Evolutionary conservation across 176 grass and related monocot genomes (phyloP).

Genomic region (Aegilops tauschii): DNA sequence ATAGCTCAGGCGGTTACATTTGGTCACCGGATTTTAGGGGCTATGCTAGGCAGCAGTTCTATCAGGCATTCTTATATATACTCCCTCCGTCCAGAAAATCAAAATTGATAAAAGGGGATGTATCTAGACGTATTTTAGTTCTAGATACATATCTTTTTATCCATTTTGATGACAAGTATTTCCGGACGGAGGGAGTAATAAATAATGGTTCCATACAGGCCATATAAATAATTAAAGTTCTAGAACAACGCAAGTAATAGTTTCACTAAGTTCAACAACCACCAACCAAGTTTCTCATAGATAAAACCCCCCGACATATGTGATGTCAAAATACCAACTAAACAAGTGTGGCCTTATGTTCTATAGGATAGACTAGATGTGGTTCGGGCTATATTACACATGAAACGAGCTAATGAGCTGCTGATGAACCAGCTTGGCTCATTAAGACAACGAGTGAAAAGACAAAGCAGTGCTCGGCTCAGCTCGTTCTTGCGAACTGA

Average conservation of each 20-base stretch:
- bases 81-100: too few relatives aligned
- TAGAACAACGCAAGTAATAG: background rate
- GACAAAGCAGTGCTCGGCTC: too few relatives aligned
- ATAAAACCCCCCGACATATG: background rate
- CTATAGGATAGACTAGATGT: background rate
- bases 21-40: too few relatives aligned
- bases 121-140: too few relatives aligned
- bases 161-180: too few relatives aligned
- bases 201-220: background rate
- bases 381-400: background rate
- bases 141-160: too few relatives aligned
- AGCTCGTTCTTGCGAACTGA: background rate
- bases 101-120: too few relatives aligned
- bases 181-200: background rate
- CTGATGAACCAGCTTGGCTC: background rate
- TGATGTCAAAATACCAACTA: constrained; percentile 9
- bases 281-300: background rate
- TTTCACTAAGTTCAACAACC: background rate
- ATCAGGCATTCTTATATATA: too few relatives aligned
- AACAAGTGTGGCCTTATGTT: background rate
- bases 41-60: too few relatives aligned
- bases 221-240: background rate
- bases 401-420: background rate
- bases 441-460: background rate
- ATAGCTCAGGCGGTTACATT: background rate